Evolutionary conservation across 148 eudicot genomes (phyloP).

Genomic region (Spergularia marina): DNA sequence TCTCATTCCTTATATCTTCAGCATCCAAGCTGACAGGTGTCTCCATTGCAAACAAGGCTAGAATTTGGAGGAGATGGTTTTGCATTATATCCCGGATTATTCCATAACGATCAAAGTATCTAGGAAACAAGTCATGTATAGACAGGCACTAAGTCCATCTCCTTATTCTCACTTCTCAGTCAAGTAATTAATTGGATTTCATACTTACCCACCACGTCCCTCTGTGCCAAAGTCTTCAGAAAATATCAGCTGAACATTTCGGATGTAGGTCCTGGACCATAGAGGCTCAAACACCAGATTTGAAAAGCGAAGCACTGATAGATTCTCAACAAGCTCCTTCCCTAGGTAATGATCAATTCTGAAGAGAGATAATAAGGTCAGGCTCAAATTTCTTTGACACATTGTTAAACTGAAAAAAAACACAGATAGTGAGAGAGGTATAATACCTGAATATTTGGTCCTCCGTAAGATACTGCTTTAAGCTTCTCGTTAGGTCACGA

Average conservation of each 20-base stretch:
- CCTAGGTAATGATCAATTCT: slow-evolving; percentile 95
- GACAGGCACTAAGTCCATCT: not conserved
- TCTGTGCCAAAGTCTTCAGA: slow-evolving; percentile 86
- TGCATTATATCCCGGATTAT: slow-evolving; percentile 91
- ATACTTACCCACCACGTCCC: slow-evolving; percentile 69
- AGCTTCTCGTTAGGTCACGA: slow-evolving; percentile 51
- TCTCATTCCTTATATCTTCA: slow-evolving; percentile 83
- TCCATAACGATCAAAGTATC: slow-evolving; percentile 80
- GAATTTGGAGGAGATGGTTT: slow-evolving; percentile 85
- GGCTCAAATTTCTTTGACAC: not conserved
- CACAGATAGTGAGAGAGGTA: not conserved
- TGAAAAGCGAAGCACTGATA: slow-evolving; percentile 86
- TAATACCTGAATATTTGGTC: slow-evolving; percentile 82
- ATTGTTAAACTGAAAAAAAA: not conserved
- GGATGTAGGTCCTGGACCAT: slow-evolving; percentile 81
- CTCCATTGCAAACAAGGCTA: slow-evolving; percentile 93
- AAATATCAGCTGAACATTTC: slow-evolving; percentile 73
- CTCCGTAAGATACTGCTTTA: slow-evolving; percentile 61
- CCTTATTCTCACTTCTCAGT: not conserved
- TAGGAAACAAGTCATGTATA: slow-evolving; percentile 18
- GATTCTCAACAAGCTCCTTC: slow-evolving; percentile 83
- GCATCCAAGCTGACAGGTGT: slow-evolving; percentile 91
- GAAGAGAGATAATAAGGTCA: slow-evolving; percentile 21
- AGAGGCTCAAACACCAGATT: slow-evolving; percentile 88
- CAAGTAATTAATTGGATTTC: slow-evolving; percentile 2